Base-by-base conservation (phyloP, 116 monocot species). In the Iris pallida region DNA sequence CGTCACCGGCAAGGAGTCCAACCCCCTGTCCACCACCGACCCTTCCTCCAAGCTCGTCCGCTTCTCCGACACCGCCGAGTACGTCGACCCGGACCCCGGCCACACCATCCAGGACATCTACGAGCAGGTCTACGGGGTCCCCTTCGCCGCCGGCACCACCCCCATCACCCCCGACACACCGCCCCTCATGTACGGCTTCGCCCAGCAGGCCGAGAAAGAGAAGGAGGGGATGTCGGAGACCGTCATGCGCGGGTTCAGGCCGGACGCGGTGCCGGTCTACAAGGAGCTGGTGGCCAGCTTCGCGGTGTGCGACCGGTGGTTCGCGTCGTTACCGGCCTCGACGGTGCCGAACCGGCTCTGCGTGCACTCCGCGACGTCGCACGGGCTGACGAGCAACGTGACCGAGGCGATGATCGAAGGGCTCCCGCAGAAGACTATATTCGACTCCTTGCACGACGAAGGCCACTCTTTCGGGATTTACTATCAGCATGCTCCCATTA, bases 91-190 rank as follows among this genome's bases (percentile, higher is more conserved):
- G 4, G 95, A 95, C 68, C 95, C 91, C 3, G 95, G 91, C 46
- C 95, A 95, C 78, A 88, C 95, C 66, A 84, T 95, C 68, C 84
- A 91, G 60, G 91, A 86, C 57, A 95, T 95, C 80, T 91, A 95
- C 59, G 91, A 95, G 76, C 91, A 95, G 63, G 48, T 88, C 53
- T 94, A 90, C 73, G 90, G 90, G 20, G 78, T 81, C 13, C 74
- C 75, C 6, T 93, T 82, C 75, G 16, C 59, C 30, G 71, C 75
- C 48, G 72, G 69, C 4, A 0, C 64, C 13, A 83, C 83, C 10
- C 78, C 91, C 5, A 80, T 86, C 65, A 95, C 86, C 16, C 88
- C 91, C 12, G 3, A 63, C 7, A 55, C 46, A 0, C 11, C 45
- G 17, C 84, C 91, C 5, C 56, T 59, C 4, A 95, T 95, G 95